A percentile compares a stretch with the other conserved stretches of the same genome.
These are phyloP conservation scores for Eucalyptus tenuipes DNA, from an alignment of 345 rosid species.

Conservation along the genomic window DNA sequence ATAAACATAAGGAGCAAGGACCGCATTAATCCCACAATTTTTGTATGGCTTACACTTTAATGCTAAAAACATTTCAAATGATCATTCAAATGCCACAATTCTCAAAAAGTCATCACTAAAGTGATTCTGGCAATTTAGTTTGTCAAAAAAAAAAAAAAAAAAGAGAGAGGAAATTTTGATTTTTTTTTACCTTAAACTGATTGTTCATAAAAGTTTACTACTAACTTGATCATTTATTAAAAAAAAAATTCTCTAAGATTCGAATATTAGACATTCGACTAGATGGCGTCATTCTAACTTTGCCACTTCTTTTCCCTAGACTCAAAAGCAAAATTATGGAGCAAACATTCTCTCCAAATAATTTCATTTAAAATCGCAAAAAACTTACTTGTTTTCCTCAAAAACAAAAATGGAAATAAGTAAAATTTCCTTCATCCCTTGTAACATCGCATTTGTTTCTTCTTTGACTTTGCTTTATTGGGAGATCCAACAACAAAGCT, in stretches of 20 bases:
- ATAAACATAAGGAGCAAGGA: not conserved
- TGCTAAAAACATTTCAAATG: not conserved
- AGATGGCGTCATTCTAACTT: not conserved
- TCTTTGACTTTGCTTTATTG: not conserved
- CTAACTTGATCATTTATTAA: not conserved
- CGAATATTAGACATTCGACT: not conserved
- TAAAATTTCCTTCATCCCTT: not conserved
- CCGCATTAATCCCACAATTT: not conserved
- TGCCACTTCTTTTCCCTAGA: not conserved
- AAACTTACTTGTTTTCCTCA: not conserved
- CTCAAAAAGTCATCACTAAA: not conserved
- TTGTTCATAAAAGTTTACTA: not conserved
- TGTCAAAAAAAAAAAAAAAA: not conserved
- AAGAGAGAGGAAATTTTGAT: not conserved
- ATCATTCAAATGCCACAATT: not conserved
- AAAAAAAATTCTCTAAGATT: not conserved
- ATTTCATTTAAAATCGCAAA: not conserved
- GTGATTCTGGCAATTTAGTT: not conserved
- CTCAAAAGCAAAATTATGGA: not conserved
- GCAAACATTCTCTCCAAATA: not conserved
- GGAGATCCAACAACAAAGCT: not conserved
- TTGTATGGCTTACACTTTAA: not conserved
- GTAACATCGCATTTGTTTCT: not conserved
- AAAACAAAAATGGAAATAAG: not conserved
- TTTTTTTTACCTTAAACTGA: not conserved